Evolutionary conservation across 2,329 filamentous ascomycete genomes (phyloP), one percentile per base, ranked within the genome.

Genomic region (Cadophora sp.): DNA sequence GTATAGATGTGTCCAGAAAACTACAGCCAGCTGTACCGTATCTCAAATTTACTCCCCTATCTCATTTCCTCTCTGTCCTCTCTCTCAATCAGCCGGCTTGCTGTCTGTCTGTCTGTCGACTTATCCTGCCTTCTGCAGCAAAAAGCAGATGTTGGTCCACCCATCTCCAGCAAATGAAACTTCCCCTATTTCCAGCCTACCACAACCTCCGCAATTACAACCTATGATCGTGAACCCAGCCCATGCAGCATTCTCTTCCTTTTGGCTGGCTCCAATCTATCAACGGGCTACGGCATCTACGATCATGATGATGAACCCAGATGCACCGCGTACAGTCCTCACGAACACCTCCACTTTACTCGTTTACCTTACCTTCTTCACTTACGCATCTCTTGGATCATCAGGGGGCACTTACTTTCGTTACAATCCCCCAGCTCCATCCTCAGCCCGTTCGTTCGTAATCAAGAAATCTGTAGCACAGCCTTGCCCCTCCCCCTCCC

Each of bases 381-480:
- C 27, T 30, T 30, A 56, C 51, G 36, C 33, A 39, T 14, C 51
- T 56, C 33, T 36, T 39, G 33, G 27, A 36, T 36, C 51, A 13
- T 56, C 51, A 39, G 30, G n/a, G 33, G 30, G 27, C 24, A 30
- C 27, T 30, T 30, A 30, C 55, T 41, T 45, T n/a, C 7, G 20
- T 24, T 59, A 5, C 8, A 48, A 4, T 48, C n/a, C n/a, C 11
- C 8, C 36, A 24, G 24, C 39, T n/a, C 16, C 7, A 8, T 13
- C 39, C 39, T 30, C 56, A 59, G 56, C 56, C 56, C 36, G 39
- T 45, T 27, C 39, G n/a, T 59, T 59, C 59, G 27, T 51, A 58
- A 60, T 41, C 48, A 18, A 66, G 18, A 36, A 45, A 43, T n/a
- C 27, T 20, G 50, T 56, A 62, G 62, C 65, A 67, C 47, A 64